These are phyloP conservation scores for Plasmodium gallinaceum DNA, from an alignment of 169 alveolate species.

Conservation along the genomic window DNA sequence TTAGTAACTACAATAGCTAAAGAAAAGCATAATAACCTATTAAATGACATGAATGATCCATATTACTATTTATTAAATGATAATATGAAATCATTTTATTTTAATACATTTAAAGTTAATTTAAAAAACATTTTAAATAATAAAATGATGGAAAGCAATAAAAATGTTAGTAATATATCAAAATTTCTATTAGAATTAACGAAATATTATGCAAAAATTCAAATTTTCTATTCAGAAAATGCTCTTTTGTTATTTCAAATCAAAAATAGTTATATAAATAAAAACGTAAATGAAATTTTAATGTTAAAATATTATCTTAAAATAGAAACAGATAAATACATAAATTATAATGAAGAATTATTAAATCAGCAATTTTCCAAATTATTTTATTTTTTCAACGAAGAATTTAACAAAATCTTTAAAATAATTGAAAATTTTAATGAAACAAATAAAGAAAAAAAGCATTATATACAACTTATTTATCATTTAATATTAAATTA, in stretches of 20 bases:
- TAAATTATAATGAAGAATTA: background rate
- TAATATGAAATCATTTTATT: too few species aligned
- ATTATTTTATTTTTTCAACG: conserved; percentile 36
- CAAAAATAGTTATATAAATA: conserved; percentile 35
- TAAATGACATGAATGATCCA: too few species aligned
- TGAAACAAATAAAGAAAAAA: background rate
- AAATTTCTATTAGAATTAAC: conserved; percentile 59
- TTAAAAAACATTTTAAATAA: conserved; percentile 23
- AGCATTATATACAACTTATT: conserved; percentile 2
- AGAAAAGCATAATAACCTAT: too few species aligned
- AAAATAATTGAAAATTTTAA: conserved; percentile 29
- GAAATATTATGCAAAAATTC: conserved; percentile 40
- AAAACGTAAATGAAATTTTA: conserved; percentile 44
- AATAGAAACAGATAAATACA: conserved; percentile 7
- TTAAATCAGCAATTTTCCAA: conserved; percentile 27
- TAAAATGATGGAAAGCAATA: conserved; percentile 11
- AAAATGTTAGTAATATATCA: conserved; percentile 22
- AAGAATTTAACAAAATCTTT: conserved; percentile 32
- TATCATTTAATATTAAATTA: conserved; percentile 7
- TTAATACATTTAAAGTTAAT: too few species aligned
- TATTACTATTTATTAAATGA: too few species aligned
- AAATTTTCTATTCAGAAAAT: conserved; percentile 28
- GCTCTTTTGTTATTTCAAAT: conserved; percentile 42
- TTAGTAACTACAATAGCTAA: too few species aligned
- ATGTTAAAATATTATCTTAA: conserved; percentile 62